Base-by-base conservation (phyloP, 208 protist genomes). In the Trypanosoma cruzi region DNA sequence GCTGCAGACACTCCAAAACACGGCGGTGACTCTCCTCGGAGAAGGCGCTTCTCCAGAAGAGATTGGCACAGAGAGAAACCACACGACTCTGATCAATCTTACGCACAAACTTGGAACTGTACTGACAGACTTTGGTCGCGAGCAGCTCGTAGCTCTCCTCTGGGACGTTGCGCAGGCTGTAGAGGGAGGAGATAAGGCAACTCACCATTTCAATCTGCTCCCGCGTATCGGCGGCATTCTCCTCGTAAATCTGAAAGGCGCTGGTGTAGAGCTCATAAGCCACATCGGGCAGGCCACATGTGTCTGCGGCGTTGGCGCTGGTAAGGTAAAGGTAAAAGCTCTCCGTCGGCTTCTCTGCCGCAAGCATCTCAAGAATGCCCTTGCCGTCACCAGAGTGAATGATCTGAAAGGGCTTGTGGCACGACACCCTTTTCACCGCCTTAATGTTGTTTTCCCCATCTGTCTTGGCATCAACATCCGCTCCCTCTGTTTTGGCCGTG, bases 231-330 rank as follows among this genome's bases (percentile, higher is more conserved):
- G 80, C 73, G 34, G 96, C 82, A 26, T 98, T 78, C 20, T 94
- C 85, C 75, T 99, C 98, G 86, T 98, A 99, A n/a, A 98, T 57
- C 11, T 86, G 66, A 56, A 99, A 93, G 8, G 95, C 96, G 68
- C 94, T 84, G n/a, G 80, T 71, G 54, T 92, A 84, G 16, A 98
- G 88, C 14, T 98, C 90, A 79, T 98, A 98, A 31, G 91, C 76
- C 10, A 86, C 71, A 44, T 89, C 87, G 14, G 90, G 68, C 13
- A 97, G 66, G 24, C 73, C 84, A 62, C 90, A 97, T 16, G 24
- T 48, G 66, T 97, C 90, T 14, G 97, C 96, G 26, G 84, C 83
- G 50, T 82, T 71, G 14, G 95, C 87, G 52, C 72, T 85, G 62
- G 90, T 70, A 24, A 99, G 76, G 72, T 95, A 98, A 20, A 98